phyloP scores from a whole-genome alignment of 345 rosid species.

The Zanthoxylum bungeanum region DNA sequence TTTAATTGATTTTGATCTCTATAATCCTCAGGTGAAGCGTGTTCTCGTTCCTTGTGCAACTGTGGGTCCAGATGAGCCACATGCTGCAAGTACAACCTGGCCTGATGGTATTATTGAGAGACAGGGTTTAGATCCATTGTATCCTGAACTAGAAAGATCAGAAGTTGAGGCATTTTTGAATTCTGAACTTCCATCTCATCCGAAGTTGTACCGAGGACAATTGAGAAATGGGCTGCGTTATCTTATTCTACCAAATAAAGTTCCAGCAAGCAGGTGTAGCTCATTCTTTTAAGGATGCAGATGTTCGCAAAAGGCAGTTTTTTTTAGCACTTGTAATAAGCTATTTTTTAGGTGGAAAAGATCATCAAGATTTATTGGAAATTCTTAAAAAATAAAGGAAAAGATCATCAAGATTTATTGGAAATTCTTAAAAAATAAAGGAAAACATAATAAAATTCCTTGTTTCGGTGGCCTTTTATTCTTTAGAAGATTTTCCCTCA shows the following conservation, averaged over 20 bases:
- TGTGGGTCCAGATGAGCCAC: slow-evolving; percentile 97
- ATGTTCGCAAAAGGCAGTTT: not conserved
- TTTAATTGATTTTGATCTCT: not conserved
- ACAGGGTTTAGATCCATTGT: slow-evolving; percentile 55
- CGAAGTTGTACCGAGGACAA: slow-evolving; percentile 80
- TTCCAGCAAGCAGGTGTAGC: slow-evolving; percentile 85
- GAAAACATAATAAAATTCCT: not conserved
- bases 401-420: not conserved
- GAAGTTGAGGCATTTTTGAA: slow-evolving; percentile 58
- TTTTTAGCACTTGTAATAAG: not conserved
- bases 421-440: not conserved
- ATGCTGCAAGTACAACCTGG: slow-evolving; percentile 84
- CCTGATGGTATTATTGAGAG: slow-evolving; percentile 79
- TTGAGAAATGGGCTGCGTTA: slow-evolving; percentile 92
- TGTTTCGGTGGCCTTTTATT: not conserved
- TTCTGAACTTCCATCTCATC: slow-evolving; percentile 82
- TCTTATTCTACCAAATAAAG: slow-evolving; percentile 94
- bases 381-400: not conserved
- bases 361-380: not conserved
- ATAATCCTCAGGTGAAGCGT: slow-evolving; percentile 43
- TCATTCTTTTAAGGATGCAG: not conserved
- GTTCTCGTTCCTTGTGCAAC: slow-evolving; percentile 57
- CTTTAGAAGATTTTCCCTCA: not conserved
- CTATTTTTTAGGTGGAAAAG: not conserved
- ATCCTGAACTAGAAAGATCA: slow-evolving; percentile 41